Evolutionary conservation across 108 stramenopile genomes (phyloP).

Genomic region (Cyclotella distinguenda): DNA sequence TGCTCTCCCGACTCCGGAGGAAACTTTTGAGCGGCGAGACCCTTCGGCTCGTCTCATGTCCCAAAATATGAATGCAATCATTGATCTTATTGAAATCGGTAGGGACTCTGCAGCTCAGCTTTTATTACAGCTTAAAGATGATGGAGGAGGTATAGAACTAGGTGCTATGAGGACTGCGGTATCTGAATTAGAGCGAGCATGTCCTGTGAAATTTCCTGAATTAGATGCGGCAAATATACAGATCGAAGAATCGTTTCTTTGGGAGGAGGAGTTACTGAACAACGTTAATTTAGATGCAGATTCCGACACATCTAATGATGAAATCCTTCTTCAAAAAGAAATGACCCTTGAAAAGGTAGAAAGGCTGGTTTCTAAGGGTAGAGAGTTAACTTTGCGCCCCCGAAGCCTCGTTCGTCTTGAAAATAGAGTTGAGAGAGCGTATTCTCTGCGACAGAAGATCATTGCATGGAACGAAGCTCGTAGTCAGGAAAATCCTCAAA

Average conservation of each 20-base stretch:
- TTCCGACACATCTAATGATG: slow-evolving; percentile 47
- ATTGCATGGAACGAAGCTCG: slow-evolving; percentile 52
- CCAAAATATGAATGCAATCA: slow-evolving; percentile 45
- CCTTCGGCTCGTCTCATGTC: slow-evolving; percentile 44
- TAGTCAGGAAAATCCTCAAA: slow-evolving; percentile 50
- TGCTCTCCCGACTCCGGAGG: slow-evolving; percentile 51
- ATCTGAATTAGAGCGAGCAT: slow-evolving; percentile 34
- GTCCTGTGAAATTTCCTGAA: slow-evolving; percentile 54
- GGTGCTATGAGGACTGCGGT: slow-evolving; percentile 52
- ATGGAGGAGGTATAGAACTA: slow-evolving; percentile 64
- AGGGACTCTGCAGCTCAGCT: slow-evolving; percentile 42
- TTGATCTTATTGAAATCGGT: slow-evolving; percentile 43
- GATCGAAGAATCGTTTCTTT: slow-evolving; percentile 27
- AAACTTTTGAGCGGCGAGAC: slow-evolving; percentile 41
- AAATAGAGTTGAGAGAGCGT: slow-evolving; percentile 53
- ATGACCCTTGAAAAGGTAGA: slow-evolving; percentile 43
- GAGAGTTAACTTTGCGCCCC: slow-evolving; percentile 40
- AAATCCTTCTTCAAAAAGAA: slow-evolving; percentile 37
- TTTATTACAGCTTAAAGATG: slow-evolving; percentile 39
- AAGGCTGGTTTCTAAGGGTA: slow-evolving; percentile 36
- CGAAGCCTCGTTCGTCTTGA: slow-evolving; percentile 55
- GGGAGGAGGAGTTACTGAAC: slow-evolving; percentile 43
- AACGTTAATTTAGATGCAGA: slow-evolving; percentile 43
- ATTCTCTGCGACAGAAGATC: slow-evolving; percentile 56
- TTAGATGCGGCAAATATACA: slow-evolving; percentile 35